Evolutionary conservation across 345 rosid genomes (phyloP).

Genomic region (Trapa incisa): DNA sequence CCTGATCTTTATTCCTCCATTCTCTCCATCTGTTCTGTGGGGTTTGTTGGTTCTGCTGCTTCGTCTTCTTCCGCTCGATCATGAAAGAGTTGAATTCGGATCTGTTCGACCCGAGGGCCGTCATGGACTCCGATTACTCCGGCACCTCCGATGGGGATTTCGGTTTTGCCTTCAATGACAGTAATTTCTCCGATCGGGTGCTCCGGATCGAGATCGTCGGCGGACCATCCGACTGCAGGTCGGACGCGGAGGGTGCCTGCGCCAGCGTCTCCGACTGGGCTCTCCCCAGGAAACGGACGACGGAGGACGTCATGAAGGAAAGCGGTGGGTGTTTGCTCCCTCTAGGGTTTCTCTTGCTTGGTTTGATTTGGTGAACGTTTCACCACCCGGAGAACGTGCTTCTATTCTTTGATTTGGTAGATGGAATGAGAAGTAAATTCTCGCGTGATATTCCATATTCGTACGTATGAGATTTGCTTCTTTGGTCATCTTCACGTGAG

Average conservation of each 20-base stretch:
- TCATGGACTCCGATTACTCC: conserved; percentile 57
- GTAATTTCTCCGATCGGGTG: conserved; percentile 93
- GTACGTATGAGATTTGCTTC: not conserved
- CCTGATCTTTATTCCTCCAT: not conserved
- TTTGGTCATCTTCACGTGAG: not conserved
- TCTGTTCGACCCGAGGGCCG: conserved; percentile 78
- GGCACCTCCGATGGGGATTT: conserved; percentile 74
- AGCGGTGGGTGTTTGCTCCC: conserved; percentile 22
- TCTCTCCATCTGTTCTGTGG: not conserved
- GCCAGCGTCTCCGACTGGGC: conserved; percentile 87
- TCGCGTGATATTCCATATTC: not conserved
- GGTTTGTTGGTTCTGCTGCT: not conserved
- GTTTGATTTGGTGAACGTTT: not conserved
- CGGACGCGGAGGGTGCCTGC: conserved; percentile 66
- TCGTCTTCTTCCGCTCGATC: conserved; percentile 2
- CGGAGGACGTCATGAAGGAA: conserved; percentile 71
- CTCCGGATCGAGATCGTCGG: conserved; percentile 96
- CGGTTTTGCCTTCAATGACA: conserved; percentile 92
- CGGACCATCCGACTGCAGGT: conserved; percentile 33
- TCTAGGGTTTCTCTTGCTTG: not conserved
- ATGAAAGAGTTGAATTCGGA: conserved; percentile 40
- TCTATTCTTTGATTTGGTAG: not conserved
- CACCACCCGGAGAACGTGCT: not conserved
- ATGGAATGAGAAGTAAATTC: not conserved
- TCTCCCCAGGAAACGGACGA: conserved; percentile 74